Evolutionary conservation across 1,284 basidiomycete genomes (phyloP), one percentile per base, ranked within the genome.

Genomic region (Rhodofomes roseus): DNA sequence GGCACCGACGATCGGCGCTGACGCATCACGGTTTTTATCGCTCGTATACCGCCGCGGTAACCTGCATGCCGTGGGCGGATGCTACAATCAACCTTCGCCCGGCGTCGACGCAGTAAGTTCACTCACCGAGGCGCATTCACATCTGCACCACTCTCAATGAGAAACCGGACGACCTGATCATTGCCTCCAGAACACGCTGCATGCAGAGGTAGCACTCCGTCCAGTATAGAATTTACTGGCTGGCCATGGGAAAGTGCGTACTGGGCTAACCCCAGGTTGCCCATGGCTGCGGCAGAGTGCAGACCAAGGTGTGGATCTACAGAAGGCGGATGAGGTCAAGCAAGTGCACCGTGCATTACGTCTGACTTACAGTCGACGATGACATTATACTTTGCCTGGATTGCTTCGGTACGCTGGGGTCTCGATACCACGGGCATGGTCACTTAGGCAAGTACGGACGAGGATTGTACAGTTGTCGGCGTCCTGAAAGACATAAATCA

Each of bases 201-300:
- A 71, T 98, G 95, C 16, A 98, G 81, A 1, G 95, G 95, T 29
- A 96, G 84, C 4, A 97, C 90, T 54, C 95, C 95, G 70, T 95
- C 93, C 57, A 96, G 81, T 31, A 96, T 91, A 6, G 93, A 92
- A 74, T 98, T 96, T 71, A 95, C 86, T 7, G 95, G 95, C 70
- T 97, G 95, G 6, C 95, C 95, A 68, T 95, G 88, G n/a, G 87
- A 85, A 31, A 98, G 81, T 7, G 95, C 95, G 73, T 91, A 95
- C 69, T 89, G 86, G 58, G 92, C 91, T 62, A 94, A 85, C 14
- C 92, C 94, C 54, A 96, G 81, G 72, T 97, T 93, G 56, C 93
- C 95, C 48, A 87, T 89, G 4, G 89, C 89, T 2, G 92, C 91
- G 14, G 95, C 95, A n/a, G 88, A 85, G 71, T 97, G 95, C 7